Base-by-base conservation (phyloP, 495 filamentous ascomycete species). In the Durotheca rogersii region DNA sequence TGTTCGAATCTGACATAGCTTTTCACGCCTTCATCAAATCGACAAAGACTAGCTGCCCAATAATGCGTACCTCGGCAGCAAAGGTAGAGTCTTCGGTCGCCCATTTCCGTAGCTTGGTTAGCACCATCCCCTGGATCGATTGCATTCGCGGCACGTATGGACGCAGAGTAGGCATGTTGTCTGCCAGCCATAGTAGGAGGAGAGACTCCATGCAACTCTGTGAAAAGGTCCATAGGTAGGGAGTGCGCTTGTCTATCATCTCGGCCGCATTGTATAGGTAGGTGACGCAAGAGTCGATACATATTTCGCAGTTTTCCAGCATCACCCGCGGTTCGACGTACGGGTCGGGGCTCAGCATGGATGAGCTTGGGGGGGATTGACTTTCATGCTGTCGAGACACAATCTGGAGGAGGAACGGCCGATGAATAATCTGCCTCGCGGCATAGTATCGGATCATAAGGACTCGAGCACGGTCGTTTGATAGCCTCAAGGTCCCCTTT, bases 371-470 rank as follows among this genome's bases (percentile, higher is more conserved):
- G 1, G 67, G 60, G 6, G 63, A 60, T 29, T 59, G 53, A 32
- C 35, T 45, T 16, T 50, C 55, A 15, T 51, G 51, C 27, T 64
- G 61, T 20, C 54, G 51, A 37, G 52, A 56, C 20, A 67, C 42
- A 25, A 51, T 56, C 23, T 58, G 53, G 35, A 70, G 57, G 6
- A 70, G 25, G 48, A 70, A 70, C 1, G 67, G 67, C 17, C 66
- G 60, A 39, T 68, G 58, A 19, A 70, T 68, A 18, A 70, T 62
- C 31, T 70, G 63, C 7, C 54, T 57, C 9, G 67, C 67, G 12
- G 61, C 66, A 35, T 66, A 68, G 33, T 70, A 70, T 14, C 67
- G 65, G 41, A 68, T 62, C 15, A 63, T 56, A 21, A 70, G 51
- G n/a, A 67, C 56, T 2, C 63, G 52, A 6, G 58, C 58, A 30